Conservation (phyloP, 75 land plant genomes). For the Pseudotsuga menziesii region DNA sequence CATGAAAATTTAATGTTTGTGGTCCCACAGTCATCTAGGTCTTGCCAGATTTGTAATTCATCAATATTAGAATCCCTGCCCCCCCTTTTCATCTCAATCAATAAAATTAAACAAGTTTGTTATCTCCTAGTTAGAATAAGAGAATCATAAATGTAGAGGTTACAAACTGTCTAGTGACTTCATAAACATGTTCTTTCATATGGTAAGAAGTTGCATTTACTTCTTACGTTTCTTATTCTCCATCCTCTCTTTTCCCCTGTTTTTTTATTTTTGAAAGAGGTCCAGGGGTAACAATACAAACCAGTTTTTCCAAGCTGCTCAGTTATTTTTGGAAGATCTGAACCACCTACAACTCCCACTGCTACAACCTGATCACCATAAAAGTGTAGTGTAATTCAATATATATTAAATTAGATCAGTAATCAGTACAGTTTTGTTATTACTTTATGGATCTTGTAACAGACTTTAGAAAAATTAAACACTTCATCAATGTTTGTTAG, state of each 20-base stretch:
- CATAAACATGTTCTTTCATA: not conserved
- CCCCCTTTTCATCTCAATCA: not conserved
- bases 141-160: slow-evolving; percentile 8
- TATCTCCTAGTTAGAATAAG: not conserved
- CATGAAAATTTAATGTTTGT: not conserved
- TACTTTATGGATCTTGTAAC: not conserved
- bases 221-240: not conserved
- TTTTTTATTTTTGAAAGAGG: not conserved
- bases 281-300: slow-evolving; percentile 12
- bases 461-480: not conserved
- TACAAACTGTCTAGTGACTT: not conserved
- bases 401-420: not conserved
- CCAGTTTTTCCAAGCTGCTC: slow-evolving; percentile 94
- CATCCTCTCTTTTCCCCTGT: not conserved
- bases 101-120: not conserved
- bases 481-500: not conserved
- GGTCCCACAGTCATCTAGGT: not conserved
- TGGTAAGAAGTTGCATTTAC: slow-evolving; percentile 1
- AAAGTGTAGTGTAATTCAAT: not conserved
- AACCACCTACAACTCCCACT: slow-evolving; percentile 97
- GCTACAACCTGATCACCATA: slow-evolving; percentile 58
- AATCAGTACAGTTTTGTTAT: not conserved
- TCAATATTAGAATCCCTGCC: not conserved
- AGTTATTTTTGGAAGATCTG: slow-evolving; percentile 82
- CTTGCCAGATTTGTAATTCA: not conserved